Base-by-base conservation (phyloP, 352 stramenopile species). In the Phytophthora litchii region DNA sequence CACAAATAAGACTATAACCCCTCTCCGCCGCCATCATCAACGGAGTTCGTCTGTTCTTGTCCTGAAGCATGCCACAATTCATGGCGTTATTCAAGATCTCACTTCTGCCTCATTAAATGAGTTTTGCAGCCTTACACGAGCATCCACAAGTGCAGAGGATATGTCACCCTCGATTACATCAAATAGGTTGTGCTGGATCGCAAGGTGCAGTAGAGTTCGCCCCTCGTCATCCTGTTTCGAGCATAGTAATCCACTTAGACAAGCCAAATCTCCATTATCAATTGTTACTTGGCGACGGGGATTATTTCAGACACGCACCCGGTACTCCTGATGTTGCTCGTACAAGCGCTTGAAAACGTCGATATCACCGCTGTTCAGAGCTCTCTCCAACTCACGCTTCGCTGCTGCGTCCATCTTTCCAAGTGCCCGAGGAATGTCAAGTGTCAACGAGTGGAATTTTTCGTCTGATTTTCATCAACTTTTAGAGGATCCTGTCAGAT, bases 1-100 rank as follows among this genome's bases (percentile, higher is more conserved):
- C 67, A 44, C 67, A 76, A 13, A 73, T 63, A n/a, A 73, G 54
- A 45, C 64, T 72, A 27, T 61, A 59, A n/a, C 67, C 67, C 31
- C 49, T 29, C 34, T 67, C 63, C 3, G 67, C 67, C 13, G 67
- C 67, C 19, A 67, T 45, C 67, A 76, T 76, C 35, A 76, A 60
- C 29, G 67, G 67, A 2, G 63, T 76, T 19, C 54, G 20, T 41
- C 67, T 63, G 17, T 63, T 51, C 38, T 73, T 65, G 31, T 76
- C 67, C 63, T 76, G 36, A 53, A 7, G 4, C 37, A 65, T 29
- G 29, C 11, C 19, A 17, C 13, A 32, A 42, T 13, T 12, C 8
- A 56, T 6, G 36, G 43, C 23, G 29, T 17, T 44, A 54, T 35
- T 11, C 34, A 23, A 13, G 25, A 17, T 14, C 29, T 14, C 27